A percentile compares a stretch with the other conserved stretches of the same genome.
Conservation (phyloP, 805 yeast species). For the Torulaspora microellipsoides region DNA sequence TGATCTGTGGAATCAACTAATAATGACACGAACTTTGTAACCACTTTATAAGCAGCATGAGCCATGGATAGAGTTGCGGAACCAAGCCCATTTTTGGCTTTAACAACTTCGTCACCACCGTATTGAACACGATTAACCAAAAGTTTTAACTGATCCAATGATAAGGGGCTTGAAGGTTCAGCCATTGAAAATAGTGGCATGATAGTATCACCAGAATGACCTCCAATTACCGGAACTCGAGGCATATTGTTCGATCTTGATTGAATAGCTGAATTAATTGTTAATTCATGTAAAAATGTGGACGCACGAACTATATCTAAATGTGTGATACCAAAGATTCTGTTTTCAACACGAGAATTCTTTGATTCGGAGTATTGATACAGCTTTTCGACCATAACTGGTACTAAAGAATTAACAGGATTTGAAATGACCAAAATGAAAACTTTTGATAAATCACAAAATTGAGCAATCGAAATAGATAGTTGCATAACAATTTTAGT, state of each 20-base stretch:
- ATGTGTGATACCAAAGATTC: conserved; percentile 83
- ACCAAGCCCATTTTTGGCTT: conserved; percentile 92
- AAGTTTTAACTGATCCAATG: conserved; percentile 42
- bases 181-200: conserved; percentile 70
- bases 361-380: conserved; percentile 40
- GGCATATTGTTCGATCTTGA: conserved; percentile 44
- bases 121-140: conserved; percentile 87
- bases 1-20: conserved; percentile 33
- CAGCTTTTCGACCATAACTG: conserved; percentile 78
- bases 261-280: conserved; percentile 25
- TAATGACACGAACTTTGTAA: conserved; percentile 42
- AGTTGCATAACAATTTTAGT: conserved; percentile 74
- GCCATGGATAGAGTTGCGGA: conserved; percentile 97
- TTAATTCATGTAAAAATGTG: conserved; percentile 63
- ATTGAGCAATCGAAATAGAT: conserved; percentile 67
- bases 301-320: conserved; percentile 80
- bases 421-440: conserved; percentile 80
- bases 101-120: conserved; percentile 95
- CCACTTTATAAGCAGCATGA: conserved; percentile 81
- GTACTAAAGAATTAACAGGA: conserved; percentile 92
- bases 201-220: conserved; percentile 93
- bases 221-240: conserved; percentile 77
- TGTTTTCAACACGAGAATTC: conserved; percentile 64
- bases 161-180: conserved; percentile 23
- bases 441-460: conserved; percentile 59